These are phyloP conservation scores for Suillus plorans DNA, from an alignment of 768 basidiomycete genomes.

Conservation along the genomic window DNA sequence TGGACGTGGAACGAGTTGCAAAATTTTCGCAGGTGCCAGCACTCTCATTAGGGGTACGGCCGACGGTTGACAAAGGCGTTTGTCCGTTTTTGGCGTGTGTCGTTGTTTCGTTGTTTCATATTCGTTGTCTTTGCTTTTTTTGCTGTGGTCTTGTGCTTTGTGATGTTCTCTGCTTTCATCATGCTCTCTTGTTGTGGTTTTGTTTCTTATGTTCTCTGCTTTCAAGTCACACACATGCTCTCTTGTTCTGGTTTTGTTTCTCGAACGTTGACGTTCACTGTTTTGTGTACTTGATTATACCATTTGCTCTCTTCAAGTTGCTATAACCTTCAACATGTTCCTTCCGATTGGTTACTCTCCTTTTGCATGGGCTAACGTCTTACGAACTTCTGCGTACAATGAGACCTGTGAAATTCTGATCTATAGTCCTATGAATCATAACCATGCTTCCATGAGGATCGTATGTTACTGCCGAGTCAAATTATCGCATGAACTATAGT, in stretches of 20 bases:
- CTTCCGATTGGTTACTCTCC: background rate
- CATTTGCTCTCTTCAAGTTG: background rate
- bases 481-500: conserved; percentile 9
- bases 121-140: background rate
- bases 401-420: background rate
- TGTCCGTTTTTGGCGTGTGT: background rate
- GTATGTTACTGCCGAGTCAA: conserved; percentile 1
- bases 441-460: conserved; percentile 5
- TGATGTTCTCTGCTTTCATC: background rate
- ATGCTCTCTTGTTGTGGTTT: background rate
- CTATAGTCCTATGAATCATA: conserved; percentile 2
- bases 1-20: background rate
- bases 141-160: background rate
- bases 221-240: background rate
- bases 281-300: background rate
- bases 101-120: background rate
- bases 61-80: no score
- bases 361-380: background rate
- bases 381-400: background rate
- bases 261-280: background rate
- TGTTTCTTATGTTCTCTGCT: background rate
- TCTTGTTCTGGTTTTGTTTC: background rate
- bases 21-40: background rate
- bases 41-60: background rate
- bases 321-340: background rate